Percentiles rank a stretch among this genome's conserved stretches.
Conservation (phyloP, 2,329 filamentous ascomycete genomes). For the Harringtonia lauricola region DNA sequence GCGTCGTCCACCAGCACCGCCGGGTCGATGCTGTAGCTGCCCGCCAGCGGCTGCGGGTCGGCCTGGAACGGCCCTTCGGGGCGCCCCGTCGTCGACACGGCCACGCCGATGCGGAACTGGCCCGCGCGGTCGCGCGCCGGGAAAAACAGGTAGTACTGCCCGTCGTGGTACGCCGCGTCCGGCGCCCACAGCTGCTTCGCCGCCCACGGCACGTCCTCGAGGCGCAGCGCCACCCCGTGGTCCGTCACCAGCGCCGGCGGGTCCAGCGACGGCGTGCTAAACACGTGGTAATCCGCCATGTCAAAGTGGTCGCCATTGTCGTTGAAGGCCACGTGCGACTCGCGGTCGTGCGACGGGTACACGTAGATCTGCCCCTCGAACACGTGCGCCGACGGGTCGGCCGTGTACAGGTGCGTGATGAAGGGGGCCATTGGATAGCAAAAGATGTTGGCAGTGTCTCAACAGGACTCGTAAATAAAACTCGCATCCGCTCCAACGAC, state of each 20-base stretch:
- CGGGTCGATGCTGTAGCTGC: constrained; percentile 68
- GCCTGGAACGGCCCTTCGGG: constrained; percentile 62
- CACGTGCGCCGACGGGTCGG: constrained; percentile 70
- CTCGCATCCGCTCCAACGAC: too few relatives aligned
- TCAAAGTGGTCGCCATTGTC: constrained; percentile 81
- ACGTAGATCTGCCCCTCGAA: constrained; percentile 68
- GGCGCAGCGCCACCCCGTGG: constrained; percentile 58
- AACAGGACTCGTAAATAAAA: too few relatives aligned
- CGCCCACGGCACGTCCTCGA: constrained; percentile 62
- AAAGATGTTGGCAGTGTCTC: too few relatives aligned
- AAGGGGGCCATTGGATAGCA: constrained; percentile 33
- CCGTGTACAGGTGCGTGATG: constrained; percentile 66
- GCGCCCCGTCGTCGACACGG: constrained; percentile 41
- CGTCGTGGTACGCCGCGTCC: constrained; percentile 58
- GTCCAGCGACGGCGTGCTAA: constrained; percentile 43
- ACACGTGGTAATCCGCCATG: constrained; percentile 77
- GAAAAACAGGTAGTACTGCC: constrained; percentile 64
- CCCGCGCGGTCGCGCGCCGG: constrained; percentile 60
- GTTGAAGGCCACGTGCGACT: constrained; percentile 64
- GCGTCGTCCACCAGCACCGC: constrained; percentile 63
- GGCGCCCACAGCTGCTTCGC: constrained; percentile 74
- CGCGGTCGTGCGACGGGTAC: constrained; percentile 71
- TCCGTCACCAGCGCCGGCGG: constrained; percentile 52
- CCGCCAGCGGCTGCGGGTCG: constrained; percentile 52
- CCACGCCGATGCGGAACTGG: constrained; percentile 67